Evolutionary conservation across 2,329 filamentous ascomycete species (phyloP).

Genomic region (Orbilia oligospora): DNA sequence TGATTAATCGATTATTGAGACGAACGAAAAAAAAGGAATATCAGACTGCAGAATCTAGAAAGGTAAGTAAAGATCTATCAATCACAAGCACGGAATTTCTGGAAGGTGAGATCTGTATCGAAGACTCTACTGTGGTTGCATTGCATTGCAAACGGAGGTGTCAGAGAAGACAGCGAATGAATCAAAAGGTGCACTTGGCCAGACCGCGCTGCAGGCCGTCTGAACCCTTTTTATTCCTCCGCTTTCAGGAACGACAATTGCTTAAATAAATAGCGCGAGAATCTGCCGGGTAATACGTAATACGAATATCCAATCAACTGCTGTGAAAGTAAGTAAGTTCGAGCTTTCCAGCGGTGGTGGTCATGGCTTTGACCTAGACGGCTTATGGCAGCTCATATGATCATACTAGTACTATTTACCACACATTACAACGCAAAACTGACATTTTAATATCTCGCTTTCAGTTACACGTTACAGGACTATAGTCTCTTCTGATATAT

Average conservation of each 20-base stretch:
- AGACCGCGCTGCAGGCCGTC: not conserved
- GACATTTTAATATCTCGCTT: not conserved
- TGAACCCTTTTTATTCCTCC: slow-evolving; percentile 20
- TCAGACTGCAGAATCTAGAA: too few relatives aligned
- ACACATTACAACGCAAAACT: not conserved
- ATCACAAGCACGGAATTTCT: not conserved
- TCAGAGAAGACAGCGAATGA: not conserved
- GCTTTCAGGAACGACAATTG: not conserved
- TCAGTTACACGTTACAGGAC: too few relatives aligned
- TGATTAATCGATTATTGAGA: not conserved
- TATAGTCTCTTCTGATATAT: too few relatives aligned
- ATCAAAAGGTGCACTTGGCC: not conserved
- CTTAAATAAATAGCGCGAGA: slow-evolving; percentile 1
- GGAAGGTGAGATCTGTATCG: not conserved
- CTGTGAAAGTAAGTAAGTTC: not conserved
- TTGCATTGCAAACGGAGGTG: not conserved
- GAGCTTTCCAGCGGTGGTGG: not conserved
- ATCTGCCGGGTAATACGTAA: slow-evolving; percentile 13
- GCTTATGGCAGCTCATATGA: not conserved
- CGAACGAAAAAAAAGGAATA: not conserved
- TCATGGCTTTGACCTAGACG: not conserved
- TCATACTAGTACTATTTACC: not conserved
- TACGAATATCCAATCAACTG: not conserved
- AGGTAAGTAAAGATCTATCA: not conserved
- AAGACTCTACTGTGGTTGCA: too few relatives aligned